Evolutionary conservation across 495 filamentous ascomycete genomes (phyloP).

Genomic region (Apodospora peruviana): DNA sequence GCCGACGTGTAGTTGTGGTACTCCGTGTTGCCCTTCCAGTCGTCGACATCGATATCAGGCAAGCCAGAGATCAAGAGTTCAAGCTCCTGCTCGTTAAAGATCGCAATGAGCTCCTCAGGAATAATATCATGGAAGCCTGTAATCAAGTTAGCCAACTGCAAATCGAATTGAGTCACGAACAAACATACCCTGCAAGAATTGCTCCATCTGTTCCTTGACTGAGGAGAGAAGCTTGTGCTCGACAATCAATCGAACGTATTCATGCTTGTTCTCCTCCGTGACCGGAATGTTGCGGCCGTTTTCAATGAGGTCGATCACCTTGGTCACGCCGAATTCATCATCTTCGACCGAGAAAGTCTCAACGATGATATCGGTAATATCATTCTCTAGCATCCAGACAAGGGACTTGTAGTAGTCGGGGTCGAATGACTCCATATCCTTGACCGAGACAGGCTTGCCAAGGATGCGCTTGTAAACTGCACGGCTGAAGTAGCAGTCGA

Average conservation of each 20-base stretch:
- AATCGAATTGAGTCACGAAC: background rate
- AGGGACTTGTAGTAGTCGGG: slow-evolving; percentile 99
- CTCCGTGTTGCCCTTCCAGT: slow-evolving; percentile 98
- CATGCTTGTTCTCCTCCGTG: slow-evolving; percentile 97
- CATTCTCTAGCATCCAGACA: slow-evolving; percentile 96
- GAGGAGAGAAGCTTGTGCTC: slow-evolving; percentile 88
- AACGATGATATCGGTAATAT: slow-evolving; percentile 98
- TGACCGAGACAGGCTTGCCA: slow-evolving; percentile 89
- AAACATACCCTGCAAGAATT: slow-evolving; percentile 81
- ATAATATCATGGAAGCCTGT: slow-evolving; percentile 97
- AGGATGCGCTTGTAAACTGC: slow-evolving; percentile 98
- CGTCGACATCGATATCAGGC: slow-evolving; percentile 94
- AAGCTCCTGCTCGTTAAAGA: slow-evolving; percentile 98
- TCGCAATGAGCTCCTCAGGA: slow-evolving; percentile 85
- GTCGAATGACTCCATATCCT: slow-evolving; percentile 99
- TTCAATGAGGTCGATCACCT: slow-evolving; percentile 79
- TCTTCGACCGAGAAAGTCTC: slow-evolving; percentile 93
- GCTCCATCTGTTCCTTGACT: slow-evolving; percentile 87
- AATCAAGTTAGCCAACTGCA: slow-evolving; percentile 13
- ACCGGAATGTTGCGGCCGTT: slow-evolving; percentile 89
- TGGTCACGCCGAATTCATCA: slow-evolving; percentile 84
- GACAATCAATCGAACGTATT: slow-evolving; percentile 90
- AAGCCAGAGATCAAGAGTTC: slow-evolving; percentile 95
- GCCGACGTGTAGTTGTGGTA: slow-evolving; percentile 97
- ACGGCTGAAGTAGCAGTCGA: slow-evolving; percentile 98